phyloP scores from a whole-genome alignment of 2,329 filamentous ascomycete species.

The Metarhizium anisopliae region DNA sequence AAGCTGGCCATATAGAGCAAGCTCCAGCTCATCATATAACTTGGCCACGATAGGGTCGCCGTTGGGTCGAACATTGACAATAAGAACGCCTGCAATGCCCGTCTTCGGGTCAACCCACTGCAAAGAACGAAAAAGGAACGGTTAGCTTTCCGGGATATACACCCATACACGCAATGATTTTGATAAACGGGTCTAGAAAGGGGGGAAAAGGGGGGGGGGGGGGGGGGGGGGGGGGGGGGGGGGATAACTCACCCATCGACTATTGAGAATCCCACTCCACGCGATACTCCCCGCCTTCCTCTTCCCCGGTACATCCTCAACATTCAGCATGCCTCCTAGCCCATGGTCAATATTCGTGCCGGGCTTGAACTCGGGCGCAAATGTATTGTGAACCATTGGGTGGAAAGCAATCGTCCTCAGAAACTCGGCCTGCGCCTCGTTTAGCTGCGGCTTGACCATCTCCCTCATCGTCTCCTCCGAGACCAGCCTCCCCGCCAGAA shows the following conservation, averaged over 20 bases:
- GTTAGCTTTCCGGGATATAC: no score
- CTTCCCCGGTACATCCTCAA: constrained; percentile 29
- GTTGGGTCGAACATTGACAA: constrained; percentile 29
- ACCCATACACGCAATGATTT: no score
- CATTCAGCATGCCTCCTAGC: constrained; percentile 29
- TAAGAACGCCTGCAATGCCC: constrained; percentile 30
- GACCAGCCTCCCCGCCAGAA: constrained; percentile 24
- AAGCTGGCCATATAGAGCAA: constrained; percentile 24
- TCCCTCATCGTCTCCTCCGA: constrained; percentile 18
- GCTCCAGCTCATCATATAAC: constrained; percentile 31
- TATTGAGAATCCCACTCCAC: constrained; percentile 34
- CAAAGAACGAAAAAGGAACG: no score
- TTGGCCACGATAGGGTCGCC: constrained; percentile 25
- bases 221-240: not conserved
- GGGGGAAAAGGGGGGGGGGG: not conserved
- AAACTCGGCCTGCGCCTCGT: constrained; percentile 15
- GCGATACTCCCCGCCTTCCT: constrained; percentile 31
- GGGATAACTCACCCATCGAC: constrained; percentile 28
- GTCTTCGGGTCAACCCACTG: constrained; percentile 28
- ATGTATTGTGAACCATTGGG: constrained; percentile 13
- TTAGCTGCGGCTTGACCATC: constrained; percentile 33
- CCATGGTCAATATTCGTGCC: constrained; percentile 26
- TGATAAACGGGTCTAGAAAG: not conserved
- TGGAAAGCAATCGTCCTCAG: constrained; percentile 13
- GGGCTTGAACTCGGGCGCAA: constrained; percentile 27